Evolutionary conservation across 805 yeast genomes (phyloP), one percentile per base, ranked within the genome.

Genomic region (Wickerhamiella occidentalis): DNA sequence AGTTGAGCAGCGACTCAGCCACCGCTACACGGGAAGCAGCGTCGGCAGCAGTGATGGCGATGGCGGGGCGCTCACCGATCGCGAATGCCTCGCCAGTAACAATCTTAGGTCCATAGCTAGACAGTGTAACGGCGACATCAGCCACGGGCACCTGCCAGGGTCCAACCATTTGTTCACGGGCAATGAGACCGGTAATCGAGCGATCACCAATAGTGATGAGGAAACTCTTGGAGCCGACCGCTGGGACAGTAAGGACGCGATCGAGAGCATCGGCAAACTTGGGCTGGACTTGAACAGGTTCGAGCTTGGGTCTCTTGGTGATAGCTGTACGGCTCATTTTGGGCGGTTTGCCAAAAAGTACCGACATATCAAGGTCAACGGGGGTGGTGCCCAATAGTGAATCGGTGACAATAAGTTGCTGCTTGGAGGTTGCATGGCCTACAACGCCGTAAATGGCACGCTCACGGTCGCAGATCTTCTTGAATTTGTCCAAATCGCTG

Each of bases 91-190:
- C 99, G 72, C 99, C 99, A n/a, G 94, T 81, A 54, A 80, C 66
- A 47, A 82, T 64, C 5, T 74, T 71, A 47, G 79, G 82, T 62
- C 96, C 96, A 47, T 86, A 73, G 1, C 96, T 83, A 0, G 96
- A 81, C 52, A 83, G 82, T 21, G 97, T 88, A 48, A 92, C 96
- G 69, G 95, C 97, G 49, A 88, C 96, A 64, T 92, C 97, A 15
- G 97, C 92, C 28, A 92, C 97, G 45, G 99, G 98, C 8, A 84
- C 92, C 73, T 92, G 99, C 97, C 97, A 92, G 63, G 97, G 97
- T 36, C 98, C 98, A 52, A 92, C 97, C 80, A 88, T 80, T 71
- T 92, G 98, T 66, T 92, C 98, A 64, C 98, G 80, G 61, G 94
- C 97, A 54, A 92, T 82, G 58, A 92, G 75, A 49, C 98, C 98